Conservation (phyloP, 306 rosid species). For the Rosa persica region DNA sequence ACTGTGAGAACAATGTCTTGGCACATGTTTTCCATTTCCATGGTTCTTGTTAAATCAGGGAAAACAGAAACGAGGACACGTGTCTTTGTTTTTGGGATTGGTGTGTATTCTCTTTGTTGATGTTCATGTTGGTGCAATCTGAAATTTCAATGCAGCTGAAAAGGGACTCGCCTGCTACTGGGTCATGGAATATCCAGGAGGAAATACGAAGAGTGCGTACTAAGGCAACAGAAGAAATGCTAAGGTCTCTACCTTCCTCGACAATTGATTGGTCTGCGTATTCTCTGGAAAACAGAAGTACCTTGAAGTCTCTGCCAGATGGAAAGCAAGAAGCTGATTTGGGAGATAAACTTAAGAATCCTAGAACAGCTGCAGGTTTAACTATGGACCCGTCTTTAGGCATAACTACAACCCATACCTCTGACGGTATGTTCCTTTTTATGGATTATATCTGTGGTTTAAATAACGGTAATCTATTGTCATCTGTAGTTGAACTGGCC, state of each 20-base stretch:
- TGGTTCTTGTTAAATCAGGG: neutral
- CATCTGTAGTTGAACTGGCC: conserved; percentile 3
- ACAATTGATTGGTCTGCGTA: conserved; percentile 64
- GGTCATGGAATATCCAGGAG: conserved; percentile 96
- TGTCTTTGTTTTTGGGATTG: neutral
- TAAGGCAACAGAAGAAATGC: conserved; percentile 94
- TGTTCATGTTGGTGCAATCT: conserved; percentile 2
- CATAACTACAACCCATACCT: conserved; percentile 22
- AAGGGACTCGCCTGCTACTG: conserved; percentile 62
- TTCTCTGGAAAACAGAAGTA: conserved; percentile 43
- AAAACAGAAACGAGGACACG: neutral
- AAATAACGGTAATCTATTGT: conserved; percentile 19
- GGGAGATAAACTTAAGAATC: conserved; percentile 35
- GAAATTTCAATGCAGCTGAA: conserved; percentile 56
- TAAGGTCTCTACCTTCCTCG: conserved; percentile 68
- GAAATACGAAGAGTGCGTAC: conserved; percentile 88
- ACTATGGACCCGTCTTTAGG: conserved; percentile 40
- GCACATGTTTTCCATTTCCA: neutral
- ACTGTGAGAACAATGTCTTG: neutral
- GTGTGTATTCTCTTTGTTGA: neutral
- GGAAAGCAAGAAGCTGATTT: conserved; percentile 40
- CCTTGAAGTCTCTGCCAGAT: conserved; percentile 36
- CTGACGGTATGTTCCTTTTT: conserved; percentile 44
- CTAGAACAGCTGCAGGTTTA: conserved; percentile 30
- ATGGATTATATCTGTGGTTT: conserved; percentile 22